A percentile compares a stretch with the other conserved stretches of the same genome.
Evolutionary conservation across 2,329 filamentous ascomycete genomes (phyloP).

Genomic region (Alternaria tenuissima): DNA sequence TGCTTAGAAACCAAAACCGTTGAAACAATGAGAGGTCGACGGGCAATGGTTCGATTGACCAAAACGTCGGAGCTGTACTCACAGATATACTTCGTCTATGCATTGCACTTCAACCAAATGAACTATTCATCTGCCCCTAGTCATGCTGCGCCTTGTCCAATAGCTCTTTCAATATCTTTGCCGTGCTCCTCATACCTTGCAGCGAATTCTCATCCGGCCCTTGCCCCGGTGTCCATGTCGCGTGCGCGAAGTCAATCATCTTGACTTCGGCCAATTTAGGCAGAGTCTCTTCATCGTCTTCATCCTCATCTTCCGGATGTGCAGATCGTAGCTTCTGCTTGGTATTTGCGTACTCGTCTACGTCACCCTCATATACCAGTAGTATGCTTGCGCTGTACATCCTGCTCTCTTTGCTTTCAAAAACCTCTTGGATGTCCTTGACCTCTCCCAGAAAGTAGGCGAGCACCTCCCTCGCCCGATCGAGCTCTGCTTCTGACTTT

Average conservation of each 20-base stretch:
- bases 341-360: slow-evolving; percentile 60
- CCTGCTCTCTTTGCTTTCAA: slow-evolving; percentile 69
- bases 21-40: background rate
- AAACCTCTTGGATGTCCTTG: slow-evolving; percentile 62
- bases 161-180: slow-evolving; percentile 74
- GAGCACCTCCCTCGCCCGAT: slow-evolving; percentile 58
- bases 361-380: slow-evolving; percentile 72
- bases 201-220: slow-evolving; percentile 88
- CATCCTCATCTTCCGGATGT: slow-evolving; percentile 49
- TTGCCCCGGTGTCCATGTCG: slow-evolving; percentile 78
- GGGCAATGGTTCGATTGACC: background rate
- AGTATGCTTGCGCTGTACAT: slow-evolving; percentile 74
- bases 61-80: background rate
- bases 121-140: slow-evolving; percentile 1
- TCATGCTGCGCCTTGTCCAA: slow-evolving; percentile 39
- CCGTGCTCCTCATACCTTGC: slow-evolving; percentile 74
- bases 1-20: background rate
- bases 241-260: slow-evolving; percentile 97
- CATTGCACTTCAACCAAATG: background rate
- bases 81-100: background rate
- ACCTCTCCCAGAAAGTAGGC: slow-evolving; percentile 55
- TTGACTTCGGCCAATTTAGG: slow-evolving; percentile 81
- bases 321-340: slow-evolving; percentile 39
- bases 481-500: slow-evolving; percentile 35
- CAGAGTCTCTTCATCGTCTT: slow-evolving; percentile 54